These are phyloP conservation scores for Psilocybe azurescens DNA, from an alignment of 768 basidiomycete species.

Conservation along the genomic window DNA sequence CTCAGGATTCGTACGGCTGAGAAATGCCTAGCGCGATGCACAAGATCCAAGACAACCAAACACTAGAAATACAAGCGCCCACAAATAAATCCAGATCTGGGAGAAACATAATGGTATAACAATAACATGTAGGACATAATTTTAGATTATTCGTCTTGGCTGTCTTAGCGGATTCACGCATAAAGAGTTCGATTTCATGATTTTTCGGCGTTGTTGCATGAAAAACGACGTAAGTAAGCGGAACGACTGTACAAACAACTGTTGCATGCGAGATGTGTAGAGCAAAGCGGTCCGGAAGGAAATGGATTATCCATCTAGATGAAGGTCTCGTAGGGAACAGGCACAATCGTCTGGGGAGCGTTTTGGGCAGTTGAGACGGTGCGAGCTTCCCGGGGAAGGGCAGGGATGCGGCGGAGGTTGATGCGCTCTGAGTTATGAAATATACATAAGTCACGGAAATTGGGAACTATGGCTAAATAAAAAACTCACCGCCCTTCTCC, in stretches of 20 bases:
- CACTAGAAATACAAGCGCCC: not conserved
- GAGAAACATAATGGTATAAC: not conserved
- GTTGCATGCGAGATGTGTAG: constrained; percentile 23
- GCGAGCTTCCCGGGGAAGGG: constrained; percentile 79
- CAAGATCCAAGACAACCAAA: not conserved
- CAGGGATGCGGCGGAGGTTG: constrained; percentile 85
- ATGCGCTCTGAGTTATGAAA: constrained; percentile 67
- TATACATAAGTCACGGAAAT: not conserved
- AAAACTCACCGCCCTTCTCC: constrained; percentile 82
- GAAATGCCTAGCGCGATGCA: not conserved
- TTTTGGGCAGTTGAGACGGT: constrained; percentile 77
- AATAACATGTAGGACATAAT: not conserved
- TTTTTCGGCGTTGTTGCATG: constrained; percentile 29
- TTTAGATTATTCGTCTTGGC: not conserved
- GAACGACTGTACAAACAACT: constrained; percentile 29
- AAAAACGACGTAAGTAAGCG: constrained; percentile 24
- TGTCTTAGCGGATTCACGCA: constrained; percentile 10
- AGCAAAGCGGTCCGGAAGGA: constrained; percentile 24
- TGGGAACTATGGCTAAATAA: not conserved
- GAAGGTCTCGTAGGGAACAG: constrained; percentile 94
- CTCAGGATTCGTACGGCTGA: no score
- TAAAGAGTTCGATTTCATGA: constrained; percentile 19
- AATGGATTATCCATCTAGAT: constrained; percentile 64
- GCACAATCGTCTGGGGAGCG: constrained; percentile 90
- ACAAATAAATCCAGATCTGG: not conserved